Evolutionary conservation across 345 rosid species (phyloP).

Genomic region (Salix arbutifolia): DNA sequence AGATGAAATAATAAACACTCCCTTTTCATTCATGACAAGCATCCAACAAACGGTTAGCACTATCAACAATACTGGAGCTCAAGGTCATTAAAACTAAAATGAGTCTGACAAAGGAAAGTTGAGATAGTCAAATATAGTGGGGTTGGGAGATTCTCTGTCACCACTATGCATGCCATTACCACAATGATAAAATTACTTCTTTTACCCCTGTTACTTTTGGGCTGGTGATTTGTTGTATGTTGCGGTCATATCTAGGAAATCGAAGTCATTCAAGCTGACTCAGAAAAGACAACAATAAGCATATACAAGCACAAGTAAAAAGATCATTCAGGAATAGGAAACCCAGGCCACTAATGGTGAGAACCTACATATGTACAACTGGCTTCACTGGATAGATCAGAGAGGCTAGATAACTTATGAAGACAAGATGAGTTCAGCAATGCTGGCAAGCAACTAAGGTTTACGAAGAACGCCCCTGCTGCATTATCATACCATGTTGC

Average conservation of each 20-base stretch:
- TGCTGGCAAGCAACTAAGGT: conserved; percentile 81
- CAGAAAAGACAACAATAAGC: neutral
- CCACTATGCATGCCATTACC: neutral
- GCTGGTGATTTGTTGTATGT: neutral
- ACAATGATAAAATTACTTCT: neutral
- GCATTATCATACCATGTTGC: conserved; percentile 64
- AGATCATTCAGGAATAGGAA: neutral
- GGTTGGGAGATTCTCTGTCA: neutral
- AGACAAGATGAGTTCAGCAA: conserved; percentile 80
- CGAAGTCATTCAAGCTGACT: neutral
- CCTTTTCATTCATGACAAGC: neutral
- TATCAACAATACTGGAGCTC: neutral
- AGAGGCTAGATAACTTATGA: conserved; percentile 49
- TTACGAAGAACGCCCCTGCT: conserved; percentile 55
- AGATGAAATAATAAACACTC: neutral
- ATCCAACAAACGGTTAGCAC: neutral
- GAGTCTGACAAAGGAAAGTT: neutral
- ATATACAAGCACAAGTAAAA: neutral
- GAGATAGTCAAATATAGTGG: neutral
- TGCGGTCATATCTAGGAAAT: neutral
- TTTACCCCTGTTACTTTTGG: neutral
- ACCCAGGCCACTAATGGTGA: neutral
- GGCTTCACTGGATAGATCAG: conserved; percentile 44
- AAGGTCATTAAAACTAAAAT: neutral
- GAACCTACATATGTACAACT: conserved; percentile 43